A percentile compares a stretch with the other conserved stretches of the same genome.
Evolutionary conservation across 495 filamentous ascomycete species (phyloP).

Genomic region (Parathielavia hyrcaniae): DNA sequence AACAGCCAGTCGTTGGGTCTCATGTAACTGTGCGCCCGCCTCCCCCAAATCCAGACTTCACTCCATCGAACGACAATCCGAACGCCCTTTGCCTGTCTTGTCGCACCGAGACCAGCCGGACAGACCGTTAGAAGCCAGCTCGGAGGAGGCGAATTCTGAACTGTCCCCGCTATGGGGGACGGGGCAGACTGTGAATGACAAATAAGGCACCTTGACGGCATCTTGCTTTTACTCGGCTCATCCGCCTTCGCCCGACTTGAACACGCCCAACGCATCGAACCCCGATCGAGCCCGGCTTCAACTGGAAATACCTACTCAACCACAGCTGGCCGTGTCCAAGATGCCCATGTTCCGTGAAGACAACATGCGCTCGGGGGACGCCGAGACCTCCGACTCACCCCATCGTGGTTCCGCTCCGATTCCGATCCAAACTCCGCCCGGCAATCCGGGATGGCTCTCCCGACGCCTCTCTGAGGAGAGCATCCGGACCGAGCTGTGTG

Average conservation of each 20-base stretch:
- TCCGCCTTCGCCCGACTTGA: not conserved
- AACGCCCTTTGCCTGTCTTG: not conserved
- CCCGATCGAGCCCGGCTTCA: not conserved
- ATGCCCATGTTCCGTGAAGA: conserved; percentile 59
- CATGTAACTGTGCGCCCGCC: no score
- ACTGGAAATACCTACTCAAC: not conserved
- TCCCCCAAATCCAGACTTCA: not conserved
- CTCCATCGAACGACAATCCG: not conserved
- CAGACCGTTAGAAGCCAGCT: not conserved
- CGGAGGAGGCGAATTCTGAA: not conserved
- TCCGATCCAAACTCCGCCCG: conserved; percentile 16
- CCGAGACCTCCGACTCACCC: not conserved
- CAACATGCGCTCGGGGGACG: conserved; percentile 25
- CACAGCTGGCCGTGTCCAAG: conserved; percentile 17
- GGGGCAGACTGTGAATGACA: conserved; percentile 11
- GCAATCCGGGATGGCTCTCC: conserved; percentile 17
- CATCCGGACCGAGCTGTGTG: conserved; percentile 52
- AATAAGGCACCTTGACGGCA: conserved; percentile 15
- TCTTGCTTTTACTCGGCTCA: conserved; percentile 4
- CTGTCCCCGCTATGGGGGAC: conserved; percentile 3
- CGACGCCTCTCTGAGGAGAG: conserved; percentile 46
- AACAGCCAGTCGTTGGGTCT: no score
- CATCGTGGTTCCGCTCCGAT: conserved; percentile 17
- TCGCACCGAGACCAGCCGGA: not conserved
- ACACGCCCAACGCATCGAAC: not conserved